Percentiles rank a stretch among this genome's conserved stretches.
Conservation (phyloP, 768 basidiomycete species). For the Mycena pura region DNA sequence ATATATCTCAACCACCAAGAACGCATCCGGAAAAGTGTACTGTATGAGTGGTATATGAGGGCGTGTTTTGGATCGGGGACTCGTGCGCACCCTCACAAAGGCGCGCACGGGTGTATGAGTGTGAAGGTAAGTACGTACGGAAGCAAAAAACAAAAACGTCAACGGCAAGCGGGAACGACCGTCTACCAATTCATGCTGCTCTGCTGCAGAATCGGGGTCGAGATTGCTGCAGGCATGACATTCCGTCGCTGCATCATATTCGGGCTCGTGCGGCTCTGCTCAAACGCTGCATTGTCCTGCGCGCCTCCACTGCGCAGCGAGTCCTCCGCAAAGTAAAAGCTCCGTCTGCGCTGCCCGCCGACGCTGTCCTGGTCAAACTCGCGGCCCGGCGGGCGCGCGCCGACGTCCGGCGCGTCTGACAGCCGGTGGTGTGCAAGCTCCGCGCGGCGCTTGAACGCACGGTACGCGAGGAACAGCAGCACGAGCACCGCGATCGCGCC, state of each 20-base stretch:
- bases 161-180: too few species aligned
- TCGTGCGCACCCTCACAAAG: neutral
- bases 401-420: conserved; percentile 59
- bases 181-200: conserved; percentile 89
- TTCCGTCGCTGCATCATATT: conserved; percentile 65
- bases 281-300: conserved; percentile 45
- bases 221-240: conserved; percentile 68
- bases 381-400: conserved; percentile 63
- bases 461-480: conserved; percentile 73
- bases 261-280: conserved; percentile 37
- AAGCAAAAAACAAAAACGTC: too few species aligned
- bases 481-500: conserved; percentile 80
- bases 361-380: conserved; percentile 81
- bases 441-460: conserved; percentile 68
- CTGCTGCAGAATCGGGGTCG: conserved; percentile 77
- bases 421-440: conserved; percentile 77
- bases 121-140: neutral
- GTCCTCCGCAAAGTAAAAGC: conserved; percentile 90
- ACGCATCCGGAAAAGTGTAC: conserved; percentile 2
- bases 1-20: conserved; percentile 9
- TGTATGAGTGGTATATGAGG: conserved; percentile 15
- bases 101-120: neutral
- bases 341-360: conserved; percentile 73
- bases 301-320: conserved; percentile 62
- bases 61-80: conserved; percentile 12